phyloP scores from a whole-genome alignment of 1,284 basidiomycete species.

The Ustilago crameri region DNA sequence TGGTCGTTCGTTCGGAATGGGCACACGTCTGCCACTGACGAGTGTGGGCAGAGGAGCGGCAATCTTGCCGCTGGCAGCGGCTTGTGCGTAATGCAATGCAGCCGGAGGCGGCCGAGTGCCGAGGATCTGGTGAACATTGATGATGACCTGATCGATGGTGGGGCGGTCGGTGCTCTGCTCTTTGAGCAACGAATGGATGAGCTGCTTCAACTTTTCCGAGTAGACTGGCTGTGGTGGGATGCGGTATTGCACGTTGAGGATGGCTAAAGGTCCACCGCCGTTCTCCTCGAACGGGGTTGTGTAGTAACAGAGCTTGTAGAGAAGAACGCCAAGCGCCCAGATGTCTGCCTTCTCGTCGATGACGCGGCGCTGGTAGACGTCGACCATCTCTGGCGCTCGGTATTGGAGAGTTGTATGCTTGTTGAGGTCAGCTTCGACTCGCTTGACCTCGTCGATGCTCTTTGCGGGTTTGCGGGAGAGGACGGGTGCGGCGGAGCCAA shows the following conservation, averaged over 20 bases:
- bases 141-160: constrained; percentile 56
- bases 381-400: constrained; percentile 96
- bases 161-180: constrained; percentile 58
- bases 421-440: constrained; percentile 90
- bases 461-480: constrained; percentile 52
- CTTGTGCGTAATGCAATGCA: constrained; percentile 49
- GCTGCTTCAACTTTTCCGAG: constrained; percentile 82
- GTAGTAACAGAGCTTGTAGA: constrained; percentile 93
- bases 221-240: constrained; percentile 79
- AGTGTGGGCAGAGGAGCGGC: constrained; percentile 31
- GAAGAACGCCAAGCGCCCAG: constrained; percentile 80
- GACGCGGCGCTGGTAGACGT: constrained; percentile 82
- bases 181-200: constrained; percentile 74
- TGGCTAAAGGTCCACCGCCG: constrained; percentile 91
- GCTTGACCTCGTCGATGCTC: constrained; percentile 73
- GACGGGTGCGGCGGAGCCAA: constrained; percentile 85
- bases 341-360: constrained; percentile 90
- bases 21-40: constrained; percentile 12
- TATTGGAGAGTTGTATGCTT: constrained; percentile 95
- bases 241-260: constrained; percentile 94
- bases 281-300: constrained; percentile 84
- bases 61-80: constrained; percentile 46
- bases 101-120: constrained; percentile 48
- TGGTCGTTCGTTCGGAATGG: constrained; percentile 6
- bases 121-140: constrained; percentile 55